Evolutionary conservation across 805 yeast species (phyloP).

Genomic region (Wickerhamiella lipophila): DNA sequence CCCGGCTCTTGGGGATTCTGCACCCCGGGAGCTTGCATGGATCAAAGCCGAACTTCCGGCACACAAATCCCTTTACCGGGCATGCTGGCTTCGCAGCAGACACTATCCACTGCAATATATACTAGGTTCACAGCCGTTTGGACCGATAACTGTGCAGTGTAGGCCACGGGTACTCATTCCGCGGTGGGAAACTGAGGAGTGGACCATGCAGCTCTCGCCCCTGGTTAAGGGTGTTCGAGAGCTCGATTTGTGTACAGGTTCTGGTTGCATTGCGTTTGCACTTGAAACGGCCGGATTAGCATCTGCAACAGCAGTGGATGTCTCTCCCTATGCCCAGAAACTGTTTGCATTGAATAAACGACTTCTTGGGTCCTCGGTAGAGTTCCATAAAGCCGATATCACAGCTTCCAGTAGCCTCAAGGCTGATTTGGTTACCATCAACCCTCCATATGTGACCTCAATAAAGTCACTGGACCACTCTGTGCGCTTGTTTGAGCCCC

Average conservation of each 20-base stretch:
- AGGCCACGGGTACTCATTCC: conserved; percentile 66
- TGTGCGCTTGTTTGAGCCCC: conserved; percentile 64
- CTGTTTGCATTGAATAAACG: conserved; percentile 28
- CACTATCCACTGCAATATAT: conserved; percentile 73
- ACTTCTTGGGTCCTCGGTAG: conserved; percentile 13
- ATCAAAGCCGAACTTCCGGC: conserved; percentile 43
- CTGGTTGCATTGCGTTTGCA: conserved; percentile 57
- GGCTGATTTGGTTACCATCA: conserved; percentile 54
- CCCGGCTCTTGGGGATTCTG: conserved; percentile 5
- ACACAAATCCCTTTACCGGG: conserved; percentile 33
- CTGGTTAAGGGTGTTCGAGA: conserved; percentile 10
- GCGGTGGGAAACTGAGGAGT: conserved; percentile 91
- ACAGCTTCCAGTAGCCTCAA: conserved; percentile 9
- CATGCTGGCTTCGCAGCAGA: conserved; percentile 41
- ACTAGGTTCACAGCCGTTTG: conserved; percentile 80
- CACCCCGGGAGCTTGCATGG: conserved; percentile 38
- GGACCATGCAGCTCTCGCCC: conserved; percentile 40
- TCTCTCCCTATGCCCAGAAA: conserved; percentile 38
- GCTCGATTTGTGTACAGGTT: conserved; percentile 75
- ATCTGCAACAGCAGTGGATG: conserved; percentile 44
- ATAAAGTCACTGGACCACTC: conserved; percentile 42
- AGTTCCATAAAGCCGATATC: conserved; percentile 9
- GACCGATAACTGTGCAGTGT: conserved; percentile 48
- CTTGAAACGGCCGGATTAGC: conserved; percentile 30
- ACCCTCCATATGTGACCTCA: conserved; percentile 69